These are phyloP conservation scores for Bondarzewia mesenterica DNA, from an alignment of 1,284 basidiomycete genomes.

Conservation along the genomic window DNA sequence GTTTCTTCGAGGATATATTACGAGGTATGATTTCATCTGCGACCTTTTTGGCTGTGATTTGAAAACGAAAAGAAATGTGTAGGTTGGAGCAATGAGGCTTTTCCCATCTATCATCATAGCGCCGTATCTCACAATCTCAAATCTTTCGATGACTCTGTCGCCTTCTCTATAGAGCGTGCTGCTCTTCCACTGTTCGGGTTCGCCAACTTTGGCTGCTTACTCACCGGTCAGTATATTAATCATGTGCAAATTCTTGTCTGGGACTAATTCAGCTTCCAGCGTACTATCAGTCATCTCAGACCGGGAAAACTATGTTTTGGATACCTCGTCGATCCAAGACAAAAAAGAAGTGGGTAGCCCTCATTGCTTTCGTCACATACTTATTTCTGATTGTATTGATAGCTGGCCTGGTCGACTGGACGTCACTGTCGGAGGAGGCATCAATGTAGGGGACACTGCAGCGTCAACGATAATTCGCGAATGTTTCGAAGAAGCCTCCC, in stretches of 20 bases:
- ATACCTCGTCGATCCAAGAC: constrained; percentile 30
- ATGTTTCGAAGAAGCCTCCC: constrained; percentile 31
- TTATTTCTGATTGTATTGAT: neutral
- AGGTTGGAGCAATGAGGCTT: constrained; percentile 26
- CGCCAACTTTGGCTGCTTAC: constrained; percentile 32
- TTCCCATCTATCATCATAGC: constrained; percentile 17
- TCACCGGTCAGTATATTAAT: constrained; percentile 23
- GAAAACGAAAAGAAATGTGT: neutral
- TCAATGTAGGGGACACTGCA: constrained; percentile 28
- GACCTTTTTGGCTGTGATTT: neutral
- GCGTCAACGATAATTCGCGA: constrained; percentile 29
- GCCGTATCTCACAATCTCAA: neutral
- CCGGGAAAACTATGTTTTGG: constrained; percentile 25
- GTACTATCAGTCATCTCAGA: constrained; percentile 18
- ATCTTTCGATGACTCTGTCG: constrained; percentile 16
- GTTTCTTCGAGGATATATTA: neutral
- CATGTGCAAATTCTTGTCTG: neutral
- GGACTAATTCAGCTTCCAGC: constrained; percentile 11
- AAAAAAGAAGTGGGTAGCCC: constrained; percentile 29
- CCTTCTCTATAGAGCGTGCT: constrained; percentile 34
- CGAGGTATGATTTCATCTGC: constrained; percentile 1
- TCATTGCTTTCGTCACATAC: neutral
- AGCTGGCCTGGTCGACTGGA: constrained; percentile 35
- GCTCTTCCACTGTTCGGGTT: constrained; percentile 36
- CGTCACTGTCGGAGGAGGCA: constrained; percentile 36